These are phyloP conservation scores for Citrus australasica DNA, from an alignment of 345 rosid species.

Conservation along the genomic window DNA sequence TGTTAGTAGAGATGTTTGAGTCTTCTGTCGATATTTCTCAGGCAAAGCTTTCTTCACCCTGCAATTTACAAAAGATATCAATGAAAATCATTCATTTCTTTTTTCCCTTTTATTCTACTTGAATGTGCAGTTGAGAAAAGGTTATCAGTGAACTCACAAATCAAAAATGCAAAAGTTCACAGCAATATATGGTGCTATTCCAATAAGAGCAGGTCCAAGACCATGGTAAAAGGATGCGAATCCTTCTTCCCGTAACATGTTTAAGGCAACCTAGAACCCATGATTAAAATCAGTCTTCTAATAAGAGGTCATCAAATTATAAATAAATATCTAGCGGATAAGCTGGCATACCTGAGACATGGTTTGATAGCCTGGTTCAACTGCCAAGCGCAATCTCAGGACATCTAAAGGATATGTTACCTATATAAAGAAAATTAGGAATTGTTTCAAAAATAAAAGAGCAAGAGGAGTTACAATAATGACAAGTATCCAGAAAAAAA, in stretches of 20 bases:
- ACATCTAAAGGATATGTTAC: slow-evolving; percentile 97
- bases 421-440: slow-evolving; percentile 31
- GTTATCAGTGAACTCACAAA: slow-evolving; percentile 56
- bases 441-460: not conserved
- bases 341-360: slow-evolving; percentile 71
- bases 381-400: slow-evolving; percentile 83
- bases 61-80: slow-evolving; percentile 19
- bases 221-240: slow-evolving; percentile 80
- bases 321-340: slow-evolving; percentile 1
- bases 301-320: slow-evolving; percentile 7
- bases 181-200: slow-evolving; percentile 97
- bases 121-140: not conserved
- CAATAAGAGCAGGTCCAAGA: slow-evolving; percentile 89
- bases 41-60: slow-evolving; percentile 94
- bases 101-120: not conserved
- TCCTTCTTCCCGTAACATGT: slow-evolving; percentile 96
- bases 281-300: slow-evolving; percentile 7
- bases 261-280: slow-evolving; percentile 68
- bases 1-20: slow-evolving; percentile 75
- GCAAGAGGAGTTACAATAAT: not conserved
- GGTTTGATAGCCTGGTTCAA: slow-evolving; percentile 79
- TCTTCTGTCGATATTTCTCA: slow-evolving; percentile 65
- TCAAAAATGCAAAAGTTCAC: slow-evolving; percentile 92
- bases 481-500: not conserved
- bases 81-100: not conserved